Percentiles rank a stretch among this genome's conserved stretches.
Evolutionary conservation across 2,329 filamentous ascomycete genomes (phyloP).

Genomic region (Endoconidiophora polonica): DNA sequence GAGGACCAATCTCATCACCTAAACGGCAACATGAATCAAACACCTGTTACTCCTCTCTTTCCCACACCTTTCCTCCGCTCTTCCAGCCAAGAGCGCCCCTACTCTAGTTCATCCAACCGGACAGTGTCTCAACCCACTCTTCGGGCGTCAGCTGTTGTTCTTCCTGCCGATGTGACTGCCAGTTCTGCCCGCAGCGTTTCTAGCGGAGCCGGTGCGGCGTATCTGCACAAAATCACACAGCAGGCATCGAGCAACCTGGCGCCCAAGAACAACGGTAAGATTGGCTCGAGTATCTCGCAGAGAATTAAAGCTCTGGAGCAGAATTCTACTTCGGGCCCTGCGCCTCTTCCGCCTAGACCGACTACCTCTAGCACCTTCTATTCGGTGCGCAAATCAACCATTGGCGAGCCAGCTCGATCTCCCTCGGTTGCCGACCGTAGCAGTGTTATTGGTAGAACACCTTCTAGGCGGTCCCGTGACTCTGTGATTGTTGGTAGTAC

Average conservation of each 20-base stretch:
- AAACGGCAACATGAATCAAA: conserved; percentile 47
- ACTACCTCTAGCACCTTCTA: conserved; percentile 38
- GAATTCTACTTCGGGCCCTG: conserved; percentile 31
- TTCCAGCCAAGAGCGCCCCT: conserved; percentile 15
- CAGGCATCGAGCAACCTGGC: conserved; percentile 34
- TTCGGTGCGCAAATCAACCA: conserved; percentile 33
- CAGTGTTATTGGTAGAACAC: conserved; percentile 22
- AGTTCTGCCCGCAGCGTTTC: conserved; percentile 36
- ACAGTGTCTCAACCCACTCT: conserved; percentile 32
- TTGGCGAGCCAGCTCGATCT: conserved; percentile 26
- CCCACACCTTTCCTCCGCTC: conserved; percentile 18
- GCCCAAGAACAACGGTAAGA: conserved; percentile 55
- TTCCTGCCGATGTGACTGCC: conserved; percentile 29
- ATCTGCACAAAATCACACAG: conserved; percentile 36
- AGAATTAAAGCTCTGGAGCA: conserved; percentile 84
- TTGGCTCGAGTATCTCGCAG: conserved; percentile 82
- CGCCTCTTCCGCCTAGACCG: conserved; percentile 18
- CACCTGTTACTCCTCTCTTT: conserved; percentile 56
- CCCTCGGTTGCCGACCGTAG: conserved; percentile 30
- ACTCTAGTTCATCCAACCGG: conserved; percentile 22
- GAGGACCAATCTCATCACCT: conserved; percentile 72
- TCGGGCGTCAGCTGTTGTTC: conserved; percentile 23
- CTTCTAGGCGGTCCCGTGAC: conserved; percentile 28
- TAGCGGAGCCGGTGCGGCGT: conserved; percentile 32
- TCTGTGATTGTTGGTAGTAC: conserved; percentile 25